Conservation (phyloP, 345 rosid species). For the Brassica nigra region DNA sequence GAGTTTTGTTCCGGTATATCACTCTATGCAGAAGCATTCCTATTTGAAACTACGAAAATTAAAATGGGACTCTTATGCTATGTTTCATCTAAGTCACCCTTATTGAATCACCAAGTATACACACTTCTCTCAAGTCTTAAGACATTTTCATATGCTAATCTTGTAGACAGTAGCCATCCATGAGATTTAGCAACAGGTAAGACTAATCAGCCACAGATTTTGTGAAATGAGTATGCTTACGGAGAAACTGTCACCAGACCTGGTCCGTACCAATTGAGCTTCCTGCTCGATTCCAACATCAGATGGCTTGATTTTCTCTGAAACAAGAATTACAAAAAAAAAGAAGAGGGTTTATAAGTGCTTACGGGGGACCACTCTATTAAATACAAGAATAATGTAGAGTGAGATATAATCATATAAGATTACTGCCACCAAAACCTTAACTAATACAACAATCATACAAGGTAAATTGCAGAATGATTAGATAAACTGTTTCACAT, state of each 20-base stretch:
- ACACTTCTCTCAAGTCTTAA: background rate
- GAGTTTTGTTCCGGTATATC: background rate
- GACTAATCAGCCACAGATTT: slow-evolving; percentile 1
- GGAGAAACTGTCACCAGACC: slow-evolving; percentile 83
- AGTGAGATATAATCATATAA: background rate
- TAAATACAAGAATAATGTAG: background rate
- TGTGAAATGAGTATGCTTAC: slow-evolving; percentile 55
- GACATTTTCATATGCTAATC: background rate
- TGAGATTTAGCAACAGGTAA: background rate
- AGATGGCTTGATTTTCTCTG: slow-evolving; percentile 96
- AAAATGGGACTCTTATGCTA: slow-evolving; percentile 4
- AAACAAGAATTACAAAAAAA: slow-evolving; percentile 28
- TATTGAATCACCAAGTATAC: slow-evolving; percentile 10
- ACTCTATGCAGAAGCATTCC: slow-evolving; percentile 16
- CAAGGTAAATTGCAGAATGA: slow-evolving; percentile 27
- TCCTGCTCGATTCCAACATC: slow-evolving; percentile 95
- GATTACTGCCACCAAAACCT: slow-evolving; percentile 18
- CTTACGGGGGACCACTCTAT: slow-evolving; percentile 17
- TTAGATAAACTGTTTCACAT: slow-evolving; percentile 19
- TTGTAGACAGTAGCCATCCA: background rate
- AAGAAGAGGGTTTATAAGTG: background rate
- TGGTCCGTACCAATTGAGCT: slow-evolving; percentile 68
- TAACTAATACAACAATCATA: slow-evolving; percentile 5
- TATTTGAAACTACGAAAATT: background rate
- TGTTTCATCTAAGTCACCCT: background rate